Evolutionary conservation across 2,329 filamentous ascomycete genomes (phyloP), one percentile per base, ranked within the genome.

Genomic region (Bipolaris cookei): DNA sequence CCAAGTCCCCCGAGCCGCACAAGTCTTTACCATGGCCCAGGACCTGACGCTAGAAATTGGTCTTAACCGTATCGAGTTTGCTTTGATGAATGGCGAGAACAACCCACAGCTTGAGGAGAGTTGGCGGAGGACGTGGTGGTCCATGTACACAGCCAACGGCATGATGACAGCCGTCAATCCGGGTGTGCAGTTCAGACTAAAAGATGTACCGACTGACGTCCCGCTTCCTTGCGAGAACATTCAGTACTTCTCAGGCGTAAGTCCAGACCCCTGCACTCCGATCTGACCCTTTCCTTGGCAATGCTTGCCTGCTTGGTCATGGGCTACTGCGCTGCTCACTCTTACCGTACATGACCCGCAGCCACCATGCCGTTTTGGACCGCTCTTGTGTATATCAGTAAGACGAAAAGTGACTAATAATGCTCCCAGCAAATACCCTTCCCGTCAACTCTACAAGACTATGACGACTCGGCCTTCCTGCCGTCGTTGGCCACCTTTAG

Each of bases 61-160:
- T 0, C 84, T 97, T 76, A 88, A 96, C 70, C 86, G 85, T 8
- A 81, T 85, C 45, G 81, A 84, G 0, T 96, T 87, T 72, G 88
- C 91, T 0, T 77, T 82, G 0, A 76, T 82, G 4, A 81, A 91
- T 65, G 88, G 89, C 14, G 80, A 83, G 25, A 86, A 86, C 4
- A 85, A 89, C 57, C 81, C 86, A 0, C 81, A 92, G 1, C 73
- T 93, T 3, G 90, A 94, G 71, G 93, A 97, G 76, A 91, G 89
- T 72, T 89, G 91, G 85, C 85, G 92, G 16, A 84, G 93, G 56
- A 97, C 92, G 1, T 97, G 92, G 92, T 97, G 93, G 93, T 92
- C 86, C 66, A 69, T 91, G 37, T 94, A 89, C 70, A 84, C 91
- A n/a, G 84, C 91, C 13, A 92, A 96, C 72, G 91, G 89, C 52